These are phyloP conservation scores for Vitis cinerea DNA, from an alignment of 164 flowering plant genomes.

Conservation along the genomic window DNA sequence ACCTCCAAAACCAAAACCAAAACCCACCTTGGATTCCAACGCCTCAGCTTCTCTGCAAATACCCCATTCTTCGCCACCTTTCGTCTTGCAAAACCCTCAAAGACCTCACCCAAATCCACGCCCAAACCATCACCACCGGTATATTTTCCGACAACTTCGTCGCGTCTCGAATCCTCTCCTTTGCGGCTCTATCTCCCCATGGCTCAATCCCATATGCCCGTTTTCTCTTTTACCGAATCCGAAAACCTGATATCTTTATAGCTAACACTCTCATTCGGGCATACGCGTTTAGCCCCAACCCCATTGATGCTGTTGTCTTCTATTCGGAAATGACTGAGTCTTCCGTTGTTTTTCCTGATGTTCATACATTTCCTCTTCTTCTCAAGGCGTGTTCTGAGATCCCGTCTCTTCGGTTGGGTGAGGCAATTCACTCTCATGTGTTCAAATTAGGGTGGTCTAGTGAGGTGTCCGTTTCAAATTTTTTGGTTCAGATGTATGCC, in stretches of 20 bases:
- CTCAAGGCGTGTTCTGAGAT: slow-evolving; percentile 29
- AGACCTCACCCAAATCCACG: slow-evolving; percentile 36
- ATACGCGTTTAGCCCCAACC: slow-evolving; percentile 18
- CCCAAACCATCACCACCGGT: slow-evolving; percentile 30
- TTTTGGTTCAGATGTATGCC: slow-evolving; percentile 28
- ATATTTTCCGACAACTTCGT: slow-evolving; percentile 24
- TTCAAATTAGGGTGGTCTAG: slow-evolving; percentile 18
- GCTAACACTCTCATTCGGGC: slow-evolving; percentile 27
- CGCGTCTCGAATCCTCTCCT: slow-evolving; percentile 31
- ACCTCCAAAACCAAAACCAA: slow-evolving; percentile 3
- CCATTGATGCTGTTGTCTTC: slow-evolving; percentile 21
- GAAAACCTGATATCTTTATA: slow-evolving; percentile 24
- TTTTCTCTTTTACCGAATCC: slow-evolving; percentile 19
- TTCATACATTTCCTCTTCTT: slow-evolving; percentile 22
- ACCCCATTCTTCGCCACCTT: slow-evolving; percentile 27
- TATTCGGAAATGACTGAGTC: slow-evolving; percentile 19
- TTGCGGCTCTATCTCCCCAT: slow-evolving; percentile 30
- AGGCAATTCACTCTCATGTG: slow-evolving; percentile 22
- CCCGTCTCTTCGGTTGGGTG: slow-evolving; percentile 18
- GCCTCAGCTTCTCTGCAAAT: slow-evolving; percentile 18
- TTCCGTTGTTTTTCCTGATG: slow-evolving; percentile 18
- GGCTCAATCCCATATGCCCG: slow-evolving; percentile 29
- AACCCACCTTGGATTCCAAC: slow-evolving; percentile 27
- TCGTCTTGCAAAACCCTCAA: slow-evolving; percentile 28
- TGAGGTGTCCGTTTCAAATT: slow-evolving; percentile 20